phyloP scores from a whole-genome alignment of 2,329 filamentous ascomycete genomes.

The Allantophomopsis cytisporea region DNA sequence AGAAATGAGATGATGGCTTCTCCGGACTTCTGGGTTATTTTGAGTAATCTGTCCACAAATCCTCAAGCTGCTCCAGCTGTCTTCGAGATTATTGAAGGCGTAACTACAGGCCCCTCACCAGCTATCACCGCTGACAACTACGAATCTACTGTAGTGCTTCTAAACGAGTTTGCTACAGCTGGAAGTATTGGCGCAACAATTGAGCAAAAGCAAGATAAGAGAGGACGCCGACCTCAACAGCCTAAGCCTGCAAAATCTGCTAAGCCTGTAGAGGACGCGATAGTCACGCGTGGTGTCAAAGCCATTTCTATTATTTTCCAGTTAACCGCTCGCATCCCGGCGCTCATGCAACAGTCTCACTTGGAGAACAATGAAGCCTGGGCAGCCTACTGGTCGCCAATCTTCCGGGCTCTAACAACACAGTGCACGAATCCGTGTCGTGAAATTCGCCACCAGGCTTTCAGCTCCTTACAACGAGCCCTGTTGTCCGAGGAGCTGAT shows the following conservation, averaged over 20 bases:
- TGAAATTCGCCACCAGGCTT: slow-evolving; percentile 80
- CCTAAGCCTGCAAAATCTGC: slow-evolving; percentile 34
- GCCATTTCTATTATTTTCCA: slow-evolving; percentile 72
- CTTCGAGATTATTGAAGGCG: slow-evolving; percentile 74
- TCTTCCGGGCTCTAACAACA: slow-evolving; percentile 75
- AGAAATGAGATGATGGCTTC: slow-evolving; percentile 91
- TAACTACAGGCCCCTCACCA: slow-evolving; percentile 56
- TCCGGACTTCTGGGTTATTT: slow-evolving; percentile 90
- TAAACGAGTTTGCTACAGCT: slow-evolving; percentile 82
- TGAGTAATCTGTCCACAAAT: slow-evolving; percentile 60
- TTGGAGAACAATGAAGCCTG: slow-evolving; percentile 84
- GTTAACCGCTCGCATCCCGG: slow-evolving; percentile 69
- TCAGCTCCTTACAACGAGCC: slow-evolving; percentile 73
- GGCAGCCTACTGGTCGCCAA: slow-evolving; percentile 95
- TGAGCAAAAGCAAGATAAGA: slow-evolving; percentile 53
- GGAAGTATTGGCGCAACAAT: slow-evolving; percentile 58
- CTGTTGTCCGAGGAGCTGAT: slow-evolving; percentile 76
- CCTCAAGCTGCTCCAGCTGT: slow-evolving; percentile 62
- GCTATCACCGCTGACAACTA: slow-evolving; percentile 94
- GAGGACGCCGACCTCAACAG: slow-evolving; percentile 22
- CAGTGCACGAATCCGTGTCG: slow-evolving; percentile 93
- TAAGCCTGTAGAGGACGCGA: slow-evolving; percentile 47
- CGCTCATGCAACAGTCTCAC: slow-evolving; percentile 85
- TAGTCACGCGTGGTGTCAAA: slow-evolving; percentile 65
- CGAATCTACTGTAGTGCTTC: slow-evolving; percentile 67